A percentile compares a stretch with the other conserved stretches of the same genome.
phyloP scores from a whole-genome alignment of 352 stramenopile species.

The Phytophthora agathidicida region DNA sequence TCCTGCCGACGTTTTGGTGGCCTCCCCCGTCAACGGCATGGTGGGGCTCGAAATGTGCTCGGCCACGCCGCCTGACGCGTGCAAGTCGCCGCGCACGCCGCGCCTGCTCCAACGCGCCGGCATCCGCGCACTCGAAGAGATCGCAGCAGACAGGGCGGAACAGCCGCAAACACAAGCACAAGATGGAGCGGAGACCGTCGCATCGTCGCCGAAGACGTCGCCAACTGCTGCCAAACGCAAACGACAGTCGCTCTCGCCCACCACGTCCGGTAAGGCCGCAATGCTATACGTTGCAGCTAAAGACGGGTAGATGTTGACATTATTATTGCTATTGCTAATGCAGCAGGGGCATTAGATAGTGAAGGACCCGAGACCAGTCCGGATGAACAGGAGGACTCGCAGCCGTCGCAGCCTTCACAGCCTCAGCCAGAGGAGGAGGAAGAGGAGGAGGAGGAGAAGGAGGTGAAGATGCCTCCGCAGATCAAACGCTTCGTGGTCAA shows the following conservation, averaged over 20 bases:
- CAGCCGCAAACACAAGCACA: conserved; percentile 1
- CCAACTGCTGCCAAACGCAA: conserved; percentile 65
- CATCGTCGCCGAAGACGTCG: conserved; percentile 21
- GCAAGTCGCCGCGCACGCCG: conserved; percentile 38
- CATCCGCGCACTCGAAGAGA: conserved; percentile 55
- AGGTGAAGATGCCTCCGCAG: conserved; percentile 15
- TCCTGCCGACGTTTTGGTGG: conserved; percentile 30
- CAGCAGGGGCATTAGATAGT: conserved; percentile 31
- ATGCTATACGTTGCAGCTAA: not conserved
- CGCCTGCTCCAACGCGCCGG: conserved; percentile 56
- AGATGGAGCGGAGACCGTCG: conserved; percentile 1
- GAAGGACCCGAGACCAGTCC: conserved; percentile 38
- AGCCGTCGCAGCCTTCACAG: conserved; percentile 20
- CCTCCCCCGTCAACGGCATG: conserved; percentile 38
- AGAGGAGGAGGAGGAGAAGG: too few relatives aligned
- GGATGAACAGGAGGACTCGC: conserved; percentile 30
- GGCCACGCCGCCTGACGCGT: conserved; percentile 32
- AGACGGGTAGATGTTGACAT: not conserved
- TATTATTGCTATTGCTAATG: conserved; percentile 10
- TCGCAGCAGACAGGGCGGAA: conserved; percentile 43
- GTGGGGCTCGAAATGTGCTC: conserved; percentile 45
- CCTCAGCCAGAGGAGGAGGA: not conserved
- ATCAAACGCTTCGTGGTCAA: conserved; percentile 59
- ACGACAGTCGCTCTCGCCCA: conserved; percentile 56
- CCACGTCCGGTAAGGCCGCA: conserved; percentile 34